Evolutionary conservation across 2,329 filamentous ascomycete species (phyloP), one percentile per base, ranked within the genome.

Genomic region (Rhynchosporium graminicola): DNA sequence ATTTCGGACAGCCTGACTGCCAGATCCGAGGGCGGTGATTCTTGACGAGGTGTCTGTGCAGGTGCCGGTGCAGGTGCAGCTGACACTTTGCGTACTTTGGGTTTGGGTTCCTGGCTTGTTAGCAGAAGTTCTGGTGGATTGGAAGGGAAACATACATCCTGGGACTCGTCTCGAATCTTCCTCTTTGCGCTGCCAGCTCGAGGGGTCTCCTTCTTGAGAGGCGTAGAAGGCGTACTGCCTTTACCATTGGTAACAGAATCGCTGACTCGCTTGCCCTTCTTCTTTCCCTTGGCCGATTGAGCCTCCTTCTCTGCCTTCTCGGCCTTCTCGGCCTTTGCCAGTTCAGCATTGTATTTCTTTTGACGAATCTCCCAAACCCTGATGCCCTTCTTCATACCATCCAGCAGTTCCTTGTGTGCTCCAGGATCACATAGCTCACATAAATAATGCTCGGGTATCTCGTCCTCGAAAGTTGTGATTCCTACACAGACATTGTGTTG

Each of bases 401-500:
- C 88, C 3, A 99, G 78, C 2, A 97, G 85, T 64, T 88, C 87
- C 69, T 86, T 87, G 78, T 99, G 95, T 66, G 63, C 87, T 61
- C 92, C 84, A 0, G 95, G 95, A 58, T 84, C 84, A 79, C 95
- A 98, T 76, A 88, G 80, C 77, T 99, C 95, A 77, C 95, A 99
- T 77, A 89, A 96, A 79, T 99, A 99, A 76, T 90, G 83, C 64
- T 90, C 90, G 36, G 90, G 89, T 60, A 91, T 82, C 71, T 93
- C 86, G 63, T 93, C 75, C 38, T 88, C 85, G 70, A 90, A 92
- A 52, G 88, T 86, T 71, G 83, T 87, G 74, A 97, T 85, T 59
- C 91, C 92, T 81, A 99, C 91, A 75, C 95, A 99, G 67, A 96
- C 88, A 73, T 97, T 97, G 77, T 99, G 95, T 77, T 99, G 95